Evolutionary conservation across 2,329 filamentous ascomycete species (phyloP).

Genomic region (Colletotrichum sp.): DNA sequence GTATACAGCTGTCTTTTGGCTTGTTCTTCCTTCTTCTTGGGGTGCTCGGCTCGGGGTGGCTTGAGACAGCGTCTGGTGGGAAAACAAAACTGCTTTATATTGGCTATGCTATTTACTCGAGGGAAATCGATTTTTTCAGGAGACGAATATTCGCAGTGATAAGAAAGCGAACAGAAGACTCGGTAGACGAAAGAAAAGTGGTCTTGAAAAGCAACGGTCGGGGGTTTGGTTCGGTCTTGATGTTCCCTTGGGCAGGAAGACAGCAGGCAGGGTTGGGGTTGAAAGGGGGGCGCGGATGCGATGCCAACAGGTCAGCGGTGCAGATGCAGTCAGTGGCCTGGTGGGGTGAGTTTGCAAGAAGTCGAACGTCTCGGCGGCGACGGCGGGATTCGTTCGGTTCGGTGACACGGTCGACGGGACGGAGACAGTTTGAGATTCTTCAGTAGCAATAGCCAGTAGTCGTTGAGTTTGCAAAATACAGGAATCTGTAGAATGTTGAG

Average conservation of each 20-base stretch:
- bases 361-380: not conserved
- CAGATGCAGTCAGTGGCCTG: constrained; percentile 9
- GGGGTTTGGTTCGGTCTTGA: constrained; percentile 8
- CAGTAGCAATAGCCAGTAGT: not conserved
- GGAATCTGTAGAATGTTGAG: not conserved
- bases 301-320: constrained; percentile 3
- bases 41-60: constrained; percentile 2
- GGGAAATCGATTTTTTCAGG: not conserved
- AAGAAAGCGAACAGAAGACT: not conserved
- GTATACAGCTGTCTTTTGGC: not conserved
- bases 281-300: not conserved
- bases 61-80: not conserved
- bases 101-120: constrained; percentile 19
- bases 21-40: not conserved
- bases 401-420: not conserved
- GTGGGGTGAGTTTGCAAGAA: constrained; percentile 6
- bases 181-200: constrained; percentile 1
- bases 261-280: constrained; percentile 3
- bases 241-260: constrained; percentile 16
- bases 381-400: not conserved
- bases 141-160: not conserved
- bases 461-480: not conserved
- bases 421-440: not conserved
- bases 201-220: not conserved
- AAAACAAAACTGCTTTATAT: constrained; percentile 20